A percentile compares a stretch with the other conserved stretches of the same genome.
Evolutionary conservation across 164 flowering plant species (phyloP).

Genomic region (Paratinospora sagittata): DNA sequence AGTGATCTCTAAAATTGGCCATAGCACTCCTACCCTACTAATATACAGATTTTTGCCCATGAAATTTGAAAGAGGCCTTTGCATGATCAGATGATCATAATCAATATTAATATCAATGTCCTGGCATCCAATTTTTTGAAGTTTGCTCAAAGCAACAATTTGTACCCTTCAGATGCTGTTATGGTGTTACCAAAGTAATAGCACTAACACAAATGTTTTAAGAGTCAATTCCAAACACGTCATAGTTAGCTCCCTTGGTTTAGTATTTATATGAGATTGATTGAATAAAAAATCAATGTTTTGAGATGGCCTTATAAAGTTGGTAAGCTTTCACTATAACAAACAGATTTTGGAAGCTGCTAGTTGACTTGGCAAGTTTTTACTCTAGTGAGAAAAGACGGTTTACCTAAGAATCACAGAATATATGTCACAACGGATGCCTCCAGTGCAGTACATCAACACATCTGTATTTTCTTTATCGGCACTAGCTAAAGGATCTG

Average conservation of each 20-base stretch:
- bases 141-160: too few species aligned
- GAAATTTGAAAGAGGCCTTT: not conserved
- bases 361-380: not conserved
- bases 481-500: slow-evolving; percentile 64
- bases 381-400: not conserved
- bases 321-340: not conserved
- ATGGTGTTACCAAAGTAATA: not conserved
- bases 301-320: not conserved
- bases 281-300: too few species aligned
- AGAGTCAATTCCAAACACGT: not conserved
- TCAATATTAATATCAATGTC: not conserved
- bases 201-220: not conserved
- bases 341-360: not conserved
- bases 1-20: too few species aligned
- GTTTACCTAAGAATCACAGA: slow-evolving; percentile 73
- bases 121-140: not conserved
- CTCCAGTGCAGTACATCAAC: slow-evolving; percentile 97
- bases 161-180: not conserved
- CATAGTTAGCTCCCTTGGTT: too few species aligned
- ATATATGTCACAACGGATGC: slow-evolving; percentile 93
- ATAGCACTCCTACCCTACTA: too few species aligned
- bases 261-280: too few species aligned
- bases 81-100: not conserved
- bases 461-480: slow-evolving; percentile 76
- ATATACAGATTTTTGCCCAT: not conserved